Base-by-base conservation (phyloP, 2,329 filamentous ascomycete species). In the Ophiosphaerella herpotricha region DNA sequence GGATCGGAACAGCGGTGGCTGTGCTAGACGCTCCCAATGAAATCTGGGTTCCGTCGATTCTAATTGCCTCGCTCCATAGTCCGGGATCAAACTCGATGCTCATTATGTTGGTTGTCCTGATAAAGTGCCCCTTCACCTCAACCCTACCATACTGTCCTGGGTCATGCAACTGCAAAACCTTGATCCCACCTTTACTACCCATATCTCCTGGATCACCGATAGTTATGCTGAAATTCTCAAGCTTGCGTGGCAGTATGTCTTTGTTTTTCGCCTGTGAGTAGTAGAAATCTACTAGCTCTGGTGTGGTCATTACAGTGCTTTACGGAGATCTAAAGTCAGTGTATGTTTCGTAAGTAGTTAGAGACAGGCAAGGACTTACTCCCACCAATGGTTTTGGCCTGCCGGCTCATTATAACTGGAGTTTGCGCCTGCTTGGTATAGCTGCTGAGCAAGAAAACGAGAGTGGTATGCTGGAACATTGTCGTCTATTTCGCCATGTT, bases 401-500 rank as follows among this genome's bases (percentile, higher is more conserved):
- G 71, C 63, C 23, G 85, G 63, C 60, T 85, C 83, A 37, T 75
- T 63, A 59, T 83, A 85, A 7, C 68, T 65, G 11, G 77, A 77
- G 5, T 73, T 62, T 38, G 68, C 72, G 6, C 71, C 74, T 41
- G 68, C 66, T 55, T 81, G 72, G 18, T 70, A 70, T 11, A 82
- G 65, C 36, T 82, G 70, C 50, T 80, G 75, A 38, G 76, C 75
- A 66, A 85, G 78, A 8, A 82, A 67, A 7, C 82, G 74, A 4
- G 82, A 84, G 63, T 85, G 78, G 57, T 82, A 85, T 5, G 75
- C 71, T 0, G 82, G 83, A 3, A 85, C 82, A 58, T 85, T 85
- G 55, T 83, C 80, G 59, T 85, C 83, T 8, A 70, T 60, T 24
- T 75, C 73, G 5, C 83, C 82, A 64, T 85, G 83, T 53, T 85